Evolutionary conservation across 352 stramenopile genomes (phyloP), one percentile per base, ranked within the genome.

Genomic region (Thalassiosira mediterranea): DNA sequence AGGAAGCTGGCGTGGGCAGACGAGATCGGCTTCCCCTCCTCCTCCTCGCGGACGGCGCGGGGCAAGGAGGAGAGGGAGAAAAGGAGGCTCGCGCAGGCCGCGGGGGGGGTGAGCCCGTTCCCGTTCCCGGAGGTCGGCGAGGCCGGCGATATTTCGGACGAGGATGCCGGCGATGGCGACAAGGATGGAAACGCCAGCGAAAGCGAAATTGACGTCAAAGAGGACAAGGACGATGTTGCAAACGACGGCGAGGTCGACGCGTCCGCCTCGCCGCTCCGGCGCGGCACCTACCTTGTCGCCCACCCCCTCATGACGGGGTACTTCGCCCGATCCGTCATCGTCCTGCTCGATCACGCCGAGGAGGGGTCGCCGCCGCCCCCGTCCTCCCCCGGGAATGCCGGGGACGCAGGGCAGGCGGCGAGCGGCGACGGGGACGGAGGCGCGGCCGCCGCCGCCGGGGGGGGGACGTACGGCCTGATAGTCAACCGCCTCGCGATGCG

Each of bases 401-500:
- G 38, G 2, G 54, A 46, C 11, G 49, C 19, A 21, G n/a, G 28
- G 0, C 21, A 60, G n/a, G 44, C 32, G 3, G 64, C 48, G 23
- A 76, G 34, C 21, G 52, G 40, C 40, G 46, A 69, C 8, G 65
- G 59, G 37, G 59, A 67, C 15, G 53, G 32, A 13, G 53, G 51
- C 26, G 26, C 61, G 10, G 10, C n/a, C 13, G 15, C 11, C 8
- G 34, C 26, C 29, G 54, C 23, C 7, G 11, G 19, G 1, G 76
- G 75, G 47, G 83, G 81, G 17, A 92, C 86, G 0, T 92, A 92
- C 74, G 86, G 86, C 37, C 31, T 92, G 4, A 80, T 92, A 37
- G 65, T 92, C 11, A 92, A 92, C 81, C 65, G 79, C 42, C 32
- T 86, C 0, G 70, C 66, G 26, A 32, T 79, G n/a, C n/a, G n/a